A percentile compares a stretch with the other conserved stretches of the same genome.
These are phyloP conservation scores for Turritis glabra DNA, from an alignment of 345 rosid species.

Conservation along the genomic window DNA sequence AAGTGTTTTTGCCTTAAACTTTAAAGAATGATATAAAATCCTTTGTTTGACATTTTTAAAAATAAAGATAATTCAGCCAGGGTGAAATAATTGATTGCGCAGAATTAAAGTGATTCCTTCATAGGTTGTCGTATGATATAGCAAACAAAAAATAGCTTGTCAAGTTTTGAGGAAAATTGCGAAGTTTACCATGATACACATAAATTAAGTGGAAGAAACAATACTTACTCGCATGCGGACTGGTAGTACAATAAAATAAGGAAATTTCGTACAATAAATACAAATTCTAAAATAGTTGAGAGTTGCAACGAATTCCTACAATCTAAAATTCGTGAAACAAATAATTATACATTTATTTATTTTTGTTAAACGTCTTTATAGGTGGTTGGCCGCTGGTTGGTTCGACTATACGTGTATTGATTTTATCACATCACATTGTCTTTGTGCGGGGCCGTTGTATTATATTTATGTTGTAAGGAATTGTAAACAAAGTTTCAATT, in stretches of 20 bases:
- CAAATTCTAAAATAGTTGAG: slow-evolving; percentile 3
- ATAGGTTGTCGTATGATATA: neutral
- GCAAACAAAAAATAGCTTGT: neutral
- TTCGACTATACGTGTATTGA: slow-evolving; percentile 20
- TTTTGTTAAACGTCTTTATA: slow-evolving; percentile 31
- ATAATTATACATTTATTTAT: slow-evolving; percentile 14
- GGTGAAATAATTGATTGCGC: neutral
- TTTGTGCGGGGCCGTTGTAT: slow-evolving; percentile 19
- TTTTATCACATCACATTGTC: slow-evolving; percentile 18
- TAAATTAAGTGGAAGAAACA: slow-evolving; percentile 4
- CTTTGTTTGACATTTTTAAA: neutral
- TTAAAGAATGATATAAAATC: neutral
- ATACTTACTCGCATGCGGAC: neutral
- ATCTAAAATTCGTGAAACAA: slow-evolving; percentile 1
- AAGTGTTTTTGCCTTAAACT: neutral
- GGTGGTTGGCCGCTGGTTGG: slow-evolving; percentile 36
- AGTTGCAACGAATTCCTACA: slow-evolving; percentile 24
- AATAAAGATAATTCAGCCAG: no score
- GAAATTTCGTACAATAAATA: neutral
- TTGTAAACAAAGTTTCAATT: no score
- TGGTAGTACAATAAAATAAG: neutral
- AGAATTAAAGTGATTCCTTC: neutral
- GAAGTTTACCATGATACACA: slow-evolving; percentile 1
- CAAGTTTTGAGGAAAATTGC: neutral
- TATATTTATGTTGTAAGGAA: neutral